Percentiles rank a stretch among this genome's conserved stretches.
These are phyloP conservation scores for Avena eriantha DNA, from an alignment of 176 grass and related monocot genomes.

Conservation along the genomic window DNA sequence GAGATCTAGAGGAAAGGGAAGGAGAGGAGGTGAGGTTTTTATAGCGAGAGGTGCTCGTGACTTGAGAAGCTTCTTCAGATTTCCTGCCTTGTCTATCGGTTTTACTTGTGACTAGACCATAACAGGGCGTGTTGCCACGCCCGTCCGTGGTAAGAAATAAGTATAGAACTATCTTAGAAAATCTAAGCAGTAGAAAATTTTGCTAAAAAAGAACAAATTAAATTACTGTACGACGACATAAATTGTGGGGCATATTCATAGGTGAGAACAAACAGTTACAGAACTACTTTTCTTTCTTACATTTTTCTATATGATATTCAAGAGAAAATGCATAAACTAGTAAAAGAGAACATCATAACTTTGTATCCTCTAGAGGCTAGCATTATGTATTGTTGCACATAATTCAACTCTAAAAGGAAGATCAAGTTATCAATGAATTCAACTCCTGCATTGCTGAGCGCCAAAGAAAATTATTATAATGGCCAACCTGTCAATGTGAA, in stretches of 20 bases:
- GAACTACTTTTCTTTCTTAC: neutral
- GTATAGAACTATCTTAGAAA: neutral
- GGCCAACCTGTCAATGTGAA: too few species aligned
- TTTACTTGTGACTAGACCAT: neutral
- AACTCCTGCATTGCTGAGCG: too few species aligned
- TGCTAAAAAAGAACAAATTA: neutral
- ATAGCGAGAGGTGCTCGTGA: neutral
- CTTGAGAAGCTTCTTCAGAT: constrained; percentile 1
- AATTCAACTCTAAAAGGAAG: neutral
- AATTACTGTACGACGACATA: neutral
- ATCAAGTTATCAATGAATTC: too few species aligned
- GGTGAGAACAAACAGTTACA: neutral
- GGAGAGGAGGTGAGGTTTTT: constrained; percentile 25
- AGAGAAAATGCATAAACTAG: neutral
- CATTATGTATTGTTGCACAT: neutral
- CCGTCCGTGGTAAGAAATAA: neutral
- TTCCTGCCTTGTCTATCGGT: neutral
- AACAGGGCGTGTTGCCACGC: too few species aligned
- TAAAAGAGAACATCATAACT: neutral
- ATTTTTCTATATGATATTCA: neutral
- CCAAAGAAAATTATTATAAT: too few species aligned
- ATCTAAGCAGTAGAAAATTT: neutral
- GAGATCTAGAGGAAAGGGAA: neutral
- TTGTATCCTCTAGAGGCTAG: neutral
- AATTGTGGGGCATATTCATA: neutral